Conservation (phyloP, 768 basidiomycete species). For the Boletus bicolor region DNA sequence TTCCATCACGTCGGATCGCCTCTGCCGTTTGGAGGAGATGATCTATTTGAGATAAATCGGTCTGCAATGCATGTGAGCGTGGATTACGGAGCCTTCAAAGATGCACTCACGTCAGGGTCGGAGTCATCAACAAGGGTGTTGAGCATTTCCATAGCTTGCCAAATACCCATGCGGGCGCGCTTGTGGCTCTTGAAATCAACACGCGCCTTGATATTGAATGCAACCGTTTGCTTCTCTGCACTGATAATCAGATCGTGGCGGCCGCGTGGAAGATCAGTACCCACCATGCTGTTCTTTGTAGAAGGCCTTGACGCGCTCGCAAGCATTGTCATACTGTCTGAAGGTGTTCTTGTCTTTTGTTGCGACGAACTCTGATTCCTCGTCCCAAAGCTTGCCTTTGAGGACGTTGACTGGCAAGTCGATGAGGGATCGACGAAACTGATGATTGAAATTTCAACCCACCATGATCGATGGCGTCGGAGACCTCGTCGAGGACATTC, state of each 20-base stretch:
- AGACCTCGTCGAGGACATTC: conserved; percentile 39
- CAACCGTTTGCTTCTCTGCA: conserved; percentile 83
- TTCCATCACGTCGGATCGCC: conserved; percentile 79
- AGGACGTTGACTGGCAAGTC: conserved; percentile 58
- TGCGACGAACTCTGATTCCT: conserved; percentile 53
- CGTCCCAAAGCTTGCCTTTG: conserved; percentile 60
- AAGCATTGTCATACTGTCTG: conserved; percentile 71
- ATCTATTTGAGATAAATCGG: conserved; percentile 79
- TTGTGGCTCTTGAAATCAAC: conserved; percentile 65
- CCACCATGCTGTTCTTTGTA: conserved; percentile 78
- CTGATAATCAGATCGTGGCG: not conserved
- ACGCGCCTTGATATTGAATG: conserved; percentile 76
- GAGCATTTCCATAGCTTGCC: conserved; percentile 85
- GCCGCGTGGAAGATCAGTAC: not conserved
- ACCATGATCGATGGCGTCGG: conserved; percentile 52
- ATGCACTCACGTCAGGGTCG: conserved; percentile 69
- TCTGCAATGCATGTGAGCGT: conserved; percentile 40
- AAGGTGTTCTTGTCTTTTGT: conserved; percentile 64
- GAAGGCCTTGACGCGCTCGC: conserved; percentile 73
- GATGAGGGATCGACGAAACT: not conserved
- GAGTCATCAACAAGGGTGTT: conserved; percentile 88
- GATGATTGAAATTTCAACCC: conserved; percentile 8
- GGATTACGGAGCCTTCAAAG: not conserved
- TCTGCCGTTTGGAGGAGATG: conserved; percentile 92
- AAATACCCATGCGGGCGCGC: conserved; percentile 77